Percentiles rank a stretch among this genome's conserved stretches.
Conservation (phyloP, 495 filamentous ascomycete genomes). For the Staphylotrichum tortipilum region DNA sequence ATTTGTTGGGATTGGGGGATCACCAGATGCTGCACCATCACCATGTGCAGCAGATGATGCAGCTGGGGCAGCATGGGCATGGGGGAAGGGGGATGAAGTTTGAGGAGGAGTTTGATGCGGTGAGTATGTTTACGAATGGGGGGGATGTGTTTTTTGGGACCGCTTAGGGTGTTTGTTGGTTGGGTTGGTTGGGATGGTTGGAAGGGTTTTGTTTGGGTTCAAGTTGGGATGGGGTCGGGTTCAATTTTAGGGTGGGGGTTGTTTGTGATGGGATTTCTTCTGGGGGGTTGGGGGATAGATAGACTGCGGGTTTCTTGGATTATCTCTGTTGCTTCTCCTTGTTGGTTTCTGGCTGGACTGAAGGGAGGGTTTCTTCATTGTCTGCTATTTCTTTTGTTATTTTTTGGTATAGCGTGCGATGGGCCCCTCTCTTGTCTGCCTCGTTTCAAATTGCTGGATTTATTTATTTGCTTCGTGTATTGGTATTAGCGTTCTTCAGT, state of each 20-base stretch:
- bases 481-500: no score
- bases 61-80: not conserved
- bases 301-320: not conserved
- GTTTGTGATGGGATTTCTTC: not conserved
- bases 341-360: no score
- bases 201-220: not conserved
- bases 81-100: not conserved
- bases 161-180: not conserved
- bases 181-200: no score
- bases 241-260: not conserved
- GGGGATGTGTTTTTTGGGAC: slow-evolving; percentile 42
- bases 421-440: no score
- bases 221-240: not conserved
- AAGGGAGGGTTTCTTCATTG: no score
- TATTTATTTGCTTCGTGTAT: no score
- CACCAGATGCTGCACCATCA: not conserved
- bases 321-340: not conserved
- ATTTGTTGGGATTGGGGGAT: not conserved
- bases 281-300: no score
- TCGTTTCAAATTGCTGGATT: no score
- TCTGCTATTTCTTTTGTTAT: no score
- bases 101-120: slow-evolving; percentile 28
- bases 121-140: slow-evolving; percentile 34
- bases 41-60: not conserved
- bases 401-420: no score